Evolutionary conservation across 73 alveolate genomes (phyloP).

Genomic region (Loxodes magnus): DNA sequence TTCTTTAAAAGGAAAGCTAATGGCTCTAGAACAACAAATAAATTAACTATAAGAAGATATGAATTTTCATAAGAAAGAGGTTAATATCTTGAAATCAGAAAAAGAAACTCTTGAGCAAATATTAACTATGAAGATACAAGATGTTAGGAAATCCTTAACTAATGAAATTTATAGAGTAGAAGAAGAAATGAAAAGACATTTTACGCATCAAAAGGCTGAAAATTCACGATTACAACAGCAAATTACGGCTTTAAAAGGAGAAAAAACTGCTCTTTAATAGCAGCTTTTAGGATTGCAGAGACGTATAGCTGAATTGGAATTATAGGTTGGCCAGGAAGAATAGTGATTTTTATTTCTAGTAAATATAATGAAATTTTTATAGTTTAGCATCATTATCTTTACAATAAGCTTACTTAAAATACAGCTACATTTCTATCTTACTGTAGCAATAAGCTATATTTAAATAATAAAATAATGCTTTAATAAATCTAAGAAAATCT

Average conservation of each 20-base stretch:
- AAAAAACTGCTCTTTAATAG: slow-evolving; percentile 63
- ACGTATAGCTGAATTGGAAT: slow-evolving; percentile 74
- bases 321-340: slow-evolving; percentile 69
- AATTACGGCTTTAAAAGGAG: slow-evolving; percentile 71
- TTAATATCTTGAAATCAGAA: slow-evolving; percentile 70
- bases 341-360: no score
- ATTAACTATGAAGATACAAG: slow-evolving; percentile 84
- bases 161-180: slow-evolving; percentile 90
- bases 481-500: no score
- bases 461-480: no score
- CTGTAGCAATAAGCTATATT: no score
- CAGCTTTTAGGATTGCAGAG: slow-evolving; percentile 64
- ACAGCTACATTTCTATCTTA: no score
- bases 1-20: slow-evolving; percentile 46
- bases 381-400: no score
- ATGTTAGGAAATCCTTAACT: slow-evolving; percentile 86
- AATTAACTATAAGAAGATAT: slow-evolving; percentile 69
- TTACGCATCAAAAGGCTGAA: slow-evolving; percentile 58
- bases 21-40: slow-evolving; percentile 23
- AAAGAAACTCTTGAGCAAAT: slow-evolving; percentile 84
- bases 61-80: slow-evolving; percentile 87
- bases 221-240: slow-evolving; percentile 58
- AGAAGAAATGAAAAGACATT: slow-evolving; percentile 83
- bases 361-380: no score
- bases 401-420: no score